Base-by-base conservation (phyloP, 805 yeast species). In the Monosporozyma solicola region DNA sequence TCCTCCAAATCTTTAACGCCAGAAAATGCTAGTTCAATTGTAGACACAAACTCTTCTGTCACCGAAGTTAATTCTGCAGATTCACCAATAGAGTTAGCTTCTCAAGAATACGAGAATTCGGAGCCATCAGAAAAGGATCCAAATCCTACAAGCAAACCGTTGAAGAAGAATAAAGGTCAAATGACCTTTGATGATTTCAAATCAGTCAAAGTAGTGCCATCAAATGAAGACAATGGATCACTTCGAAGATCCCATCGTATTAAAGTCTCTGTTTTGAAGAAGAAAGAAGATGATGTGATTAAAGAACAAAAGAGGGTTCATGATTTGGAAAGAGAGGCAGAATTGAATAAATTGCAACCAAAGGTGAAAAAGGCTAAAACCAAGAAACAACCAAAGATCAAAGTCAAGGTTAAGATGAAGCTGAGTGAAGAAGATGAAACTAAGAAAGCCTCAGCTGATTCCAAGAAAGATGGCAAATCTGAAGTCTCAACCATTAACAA, bases 181-280 rank as follows among this genome's bases (percentile, higher is more conserved):
- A 53, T 59, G 58, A 63, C 67, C 0, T 62, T 66, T 50, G 61
- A 58, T 37, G 70, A 66, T 52, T 66, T 63, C 50, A 59, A 61
- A 33, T 56, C 57, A 49, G 58, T 65, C 15, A 59, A 56, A 46
- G 55, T 58, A n/a, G 59, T 61, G 6, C 25, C 46, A 10, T 24
- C 46, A 22, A 43, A 13, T 43, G 46, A 43, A 9, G 46, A 22
- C 16, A 13, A 15, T 43, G 31, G 46, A 8, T 22, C 46, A 43
- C 46, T 43, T 22, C 46, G 46, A 43, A 43, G 46, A 43, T 43
- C 46, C 2, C 24, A 43, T n/a, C 46, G 46, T 43, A 43, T 43
- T 9, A 43, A 43, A 24, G 46, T 43, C 46, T 43, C 46, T 11
- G 46, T 24, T 7, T 43, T 43, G 16, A 43, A 43, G 31, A 43